Evolutionary conservation across 768 basidiomycete genomes (phyloP).

Genomic region (Rickenella mellea): DNA sequence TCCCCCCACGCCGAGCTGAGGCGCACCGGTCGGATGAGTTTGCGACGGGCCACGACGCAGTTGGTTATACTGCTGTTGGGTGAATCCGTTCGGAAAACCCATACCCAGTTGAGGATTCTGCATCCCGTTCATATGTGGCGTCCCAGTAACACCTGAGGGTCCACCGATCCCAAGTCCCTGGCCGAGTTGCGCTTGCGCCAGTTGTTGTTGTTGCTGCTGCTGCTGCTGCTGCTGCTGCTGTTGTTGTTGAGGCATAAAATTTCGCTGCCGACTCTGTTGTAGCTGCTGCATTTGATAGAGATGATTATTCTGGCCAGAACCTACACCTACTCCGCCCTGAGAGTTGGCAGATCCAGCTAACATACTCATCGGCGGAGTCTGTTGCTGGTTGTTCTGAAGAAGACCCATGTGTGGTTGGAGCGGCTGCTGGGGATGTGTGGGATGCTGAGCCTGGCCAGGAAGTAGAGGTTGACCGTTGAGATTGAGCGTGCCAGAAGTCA

Average conservation of each 20-base stretch:
- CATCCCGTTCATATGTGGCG: slow-evolving; percentile 24
- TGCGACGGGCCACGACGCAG: slow-evolving; percentile 53
- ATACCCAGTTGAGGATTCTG: slow-evolving; percentile 31
- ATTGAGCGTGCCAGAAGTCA: slow-evolving; percentile 5
- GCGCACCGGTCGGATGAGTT: slow-evolving; percentile 31
- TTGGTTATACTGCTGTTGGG: slow-evolving; percentile 27
- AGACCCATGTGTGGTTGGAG: slow-evolving; percentile 31
- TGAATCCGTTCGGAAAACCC: slow-evolving; percentile 31
- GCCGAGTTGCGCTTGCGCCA: slow-evolving; percentile 28
- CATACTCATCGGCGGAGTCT: slow-evolving; percentile 20
- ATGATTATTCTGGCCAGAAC: too few relatives aligned
- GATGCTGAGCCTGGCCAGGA: slow-evolving; percentile 25
- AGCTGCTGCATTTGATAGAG: too few relatives aligned
- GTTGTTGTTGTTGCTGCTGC: slow-evolving; percentile 18
- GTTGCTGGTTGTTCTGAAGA: slow-evolving; percentile 18
- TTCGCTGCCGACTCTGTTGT: too few relatives aligned
- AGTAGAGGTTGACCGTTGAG: slow-evolving; percentile 21
- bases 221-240: slow-evolving; percentile 26
- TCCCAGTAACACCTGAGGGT: slow-evolving; percentile 19
- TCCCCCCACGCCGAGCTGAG: slow-evolving; percentile 12
- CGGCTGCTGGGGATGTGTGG: too few relatives aligned
- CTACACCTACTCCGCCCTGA: slow-evolving; percentile 11
- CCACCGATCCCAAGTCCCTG: slow-evolving; percentile 19
- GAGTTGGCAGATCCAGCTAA: slow-evolving; percentile 10
- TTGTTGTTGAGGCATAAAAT: too few relatives aligned